A percentile compares a stretch with the other conserved stretches of the same genome.
Conservation (phyloP, 1,284 basidiomycete species). For the Schizophyllum commune region DNA sequence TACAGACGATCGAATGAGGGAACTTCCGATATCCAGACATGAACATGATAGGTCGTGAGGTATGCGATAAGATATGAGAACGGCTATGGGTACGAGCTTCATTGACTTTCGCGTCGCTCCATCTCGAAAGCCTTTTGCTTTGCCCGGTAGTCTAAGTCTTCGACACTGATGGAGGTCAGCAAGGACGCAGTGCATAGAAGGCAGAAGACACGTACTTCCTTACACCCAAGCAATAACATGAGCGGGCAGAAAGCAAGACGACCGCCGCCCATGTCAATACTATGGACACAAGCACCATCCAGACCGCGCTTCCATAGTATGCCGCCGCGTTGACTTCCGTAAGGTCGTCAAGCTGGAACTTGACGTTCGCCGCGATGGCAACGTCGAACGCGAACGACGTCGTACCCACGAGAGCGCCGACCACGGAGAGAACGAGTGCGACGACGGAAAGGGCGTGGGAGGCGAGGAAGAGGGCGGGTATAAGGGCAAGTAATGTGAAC, state of each 20-base stretch:
- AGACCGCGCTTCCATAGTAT: conserved; percentile 58
- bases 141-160: background rate
- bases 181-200: background rate
- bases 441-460: conserved; percentile 47
- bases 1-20: background rate
- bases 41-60: background rate
- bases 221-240: conserved; percentile 63
- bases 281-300: conserved; percentile 56
- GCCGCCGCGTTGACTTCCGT: conserved; percentile 38
- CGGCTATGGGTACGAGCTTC: too few species aligned
- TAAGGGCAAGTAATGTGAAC: conserved; percentile 44
- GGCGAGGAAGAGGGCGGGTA: conserved; percentile 49
- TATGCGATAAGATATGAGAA: background rate
- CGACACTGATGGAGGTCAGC: background rate
- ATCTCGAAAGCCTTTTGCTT: background rate
- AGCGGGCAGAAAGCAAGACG: conserved; percentile 48
- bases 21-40: background rate
- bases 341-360: conserved; percentile 32
- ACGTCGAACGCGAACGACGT: conserved; percentile 55
- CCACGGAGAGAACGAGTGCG: conserved; percentile 47
- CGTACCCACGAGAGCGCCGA: conserved; percentile 45
- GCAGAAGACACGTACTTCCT: conserved; percentile 23
- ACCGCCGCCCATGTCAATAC: conserved; percentile 53
- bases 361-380: conserved; percentile 46
- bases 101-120: background rate